Evolutionary conservation across 257 asterid genomes (phyloP).

Genomic region (Oldenlandia corymbosa): DNA sequence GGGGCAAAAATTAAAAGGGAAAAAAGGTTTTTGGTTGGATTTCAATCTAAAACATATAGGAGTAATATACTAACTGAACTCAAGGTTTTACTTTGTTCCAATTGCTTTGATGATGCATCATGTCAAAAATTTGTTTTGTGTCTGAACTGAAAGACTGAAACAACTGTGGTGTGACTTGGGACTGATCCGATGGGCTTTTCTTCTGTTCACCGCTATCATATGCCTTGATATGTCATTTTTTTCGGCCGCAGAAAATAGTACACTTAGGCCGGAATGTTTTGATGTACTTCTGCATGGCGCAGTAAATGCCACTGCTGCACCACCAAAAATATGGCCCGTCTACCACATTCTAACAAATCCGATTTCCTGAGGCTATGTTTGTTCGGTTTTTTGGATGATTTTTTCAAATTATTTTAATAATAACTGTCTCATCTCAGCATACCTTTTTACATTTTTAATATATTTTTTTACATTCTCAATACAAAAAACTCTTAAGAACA

Average conservation of each 20-base stretch:
- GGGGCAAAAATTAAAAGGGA: not conserved
- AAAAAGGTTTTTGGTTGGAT: not conserved
- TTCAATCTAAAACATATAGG: too few species aligned
- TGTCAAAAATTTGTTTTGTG: not conserved
- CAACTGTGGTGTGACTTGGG: constrained; percentile 14
- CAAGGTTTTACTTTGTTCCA: constrained; percentile 11
- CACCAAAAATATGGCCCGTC: too few species aligned
- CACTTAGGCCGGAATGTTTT: constrained; percentile 21
- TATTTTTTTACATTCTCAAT: too few species aligned
- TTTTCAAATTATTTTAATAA: too few species aligned
- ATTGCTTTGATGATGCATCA: constrained; percentile 2
- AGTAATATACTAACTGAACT: constrained; percentile 10
- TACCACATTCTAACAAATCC: too few species aligned
- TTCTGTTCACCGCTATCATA: not conserved
- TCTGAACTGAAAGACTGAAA: not conserved
- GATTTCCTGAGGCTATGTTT: too few species aligned
- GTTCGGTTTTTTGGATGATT: too few species aligned
- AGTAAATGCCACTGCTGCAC: not conserved
- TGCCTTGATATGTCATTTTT: constrained; percentile 6
- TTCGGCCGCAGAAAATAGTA: not conserved
- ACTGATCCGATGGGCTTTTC: not conserved
- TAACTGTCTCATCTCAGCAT: too few species aligned
- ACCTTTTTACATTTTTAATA: too few species aligned
- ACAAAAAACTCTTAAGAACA: too few species aligned
- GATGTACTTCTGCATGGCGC: not conserved